Evolutionary conservation across 306 rosid genomes (phyloP), one percentile per base, ranked within the genome.

Genomic region (Luffa aegyptiaca): DNA sequence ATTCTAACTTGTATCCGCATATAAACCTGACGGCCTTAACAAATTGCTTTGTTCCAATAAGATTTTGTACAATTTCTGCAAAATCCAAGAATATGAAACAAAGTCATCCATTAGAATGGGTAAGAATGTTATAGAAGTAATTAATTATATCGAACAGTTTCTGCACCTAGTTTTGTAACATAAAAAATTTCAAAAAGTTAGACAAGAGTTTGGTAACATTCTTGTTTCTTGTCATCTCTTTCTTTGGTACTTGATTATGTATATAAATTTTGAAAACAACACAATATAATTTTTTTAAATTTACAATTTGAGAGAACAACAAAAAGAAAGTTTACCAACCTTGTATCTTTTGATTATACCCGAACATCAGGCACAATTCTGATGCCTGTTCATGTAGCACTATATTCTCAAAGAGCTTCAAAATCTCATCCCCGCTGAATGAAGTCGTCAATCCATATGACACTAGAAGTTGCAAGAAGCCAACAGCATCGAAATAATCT

Each of bases 11-110:
- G 66, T 84, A 88, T 57, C 88, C 82, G 58, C 84, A 90, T 55
- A 87, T 74, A 82, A 87, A 88, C 83, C 87, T 85, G 42, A 89
- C 85, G 76, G 95, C 96, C 84, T 77, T 87, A 8, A 88, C 44
- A 51, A 65, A 45, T 79, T 82, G 88, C 80, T 84, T 85, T 83
- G 76, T 81, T 76, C 44, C 69, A 65, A 86, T 49, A 52, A 87
- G 88, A 61, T 80, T 84, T 68, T 77, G 75, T 80, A 89, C 82
- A 83, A 88, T 75, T 58, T 75, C 93, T 87, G 85, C 31, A 39
- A 41, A 48, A 52, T 8, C 36, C 51, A 33, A 53, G n/a, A 63
- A 57, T 18, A 35, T 9, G 18, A n/a, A 18, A 55, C 57, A 59
- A 21, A 59, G 20, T 69, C 77, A 13, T 78, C 20, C 52, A 10